Conservation (phyloP, 768 basidiomycete genomes). For the Kwoniella heveanensis region DNA sequence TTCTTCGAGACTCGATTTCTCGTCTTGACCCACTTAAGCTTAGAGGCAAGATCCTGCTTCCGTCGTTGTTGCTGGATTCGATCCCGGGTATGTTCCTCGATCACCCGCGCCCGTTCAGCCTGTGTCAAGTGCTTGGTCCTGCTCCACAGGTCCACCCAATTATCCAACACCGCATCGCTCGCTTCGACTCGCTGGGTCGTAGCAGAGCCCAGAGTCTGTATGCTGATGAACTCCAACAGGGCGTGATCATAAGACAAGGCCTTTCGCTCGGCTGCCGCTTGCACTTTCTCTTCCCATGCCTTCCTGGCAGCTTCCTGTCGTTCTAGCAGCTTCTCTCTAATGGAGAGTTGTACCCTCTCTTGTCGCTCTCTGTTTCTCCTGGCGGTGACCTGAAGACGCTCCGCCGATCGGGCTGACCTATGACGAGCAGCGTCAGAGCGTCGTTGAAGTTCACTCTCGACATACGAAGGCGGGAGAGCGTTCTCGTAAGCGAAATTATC, state of each 20-base stretch:
- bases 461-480: conserved; percentile 25
- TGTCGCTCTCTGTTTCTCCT: conserved; percentile 10
- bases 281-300: conserved; percentile 36
- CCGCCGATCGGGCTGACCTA: not conserved
- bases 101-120: not conserved
- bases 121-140: conserved; percentile 6
- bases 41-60: not conserved
- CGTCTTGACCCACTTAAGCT: not conserved
- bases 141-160: conserved; percentile 23
- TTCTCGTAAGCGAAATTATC: conserved; percentile 33
- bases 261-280: conserved; percentile 8
- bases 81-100: conserved; percentile 9
- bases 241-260: conserved; percentile 15
- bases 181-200: conserved; percentile 16
- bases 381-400: not conserved
- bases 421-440: conserved; percentile 2
- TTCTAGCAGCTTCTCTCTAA: conserved; percentile 35
- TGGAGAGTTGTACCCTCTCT: conserved; percentile 21
- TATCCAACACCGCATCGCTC: conserved; percentile 25
- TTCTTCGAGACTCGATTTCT: conserved; percentile 6
- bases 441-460: conserved; percentile 22
- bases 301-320: conserved; percentile 14
- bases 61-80: not conserved
- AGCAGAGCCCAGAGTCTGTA: conserved; percentile 20
- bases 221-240: conserved; percentile 31